phyloP scores from a whole-genome alignment of 179 eudicot genomes.

The Beta corolliflora region DNA sequence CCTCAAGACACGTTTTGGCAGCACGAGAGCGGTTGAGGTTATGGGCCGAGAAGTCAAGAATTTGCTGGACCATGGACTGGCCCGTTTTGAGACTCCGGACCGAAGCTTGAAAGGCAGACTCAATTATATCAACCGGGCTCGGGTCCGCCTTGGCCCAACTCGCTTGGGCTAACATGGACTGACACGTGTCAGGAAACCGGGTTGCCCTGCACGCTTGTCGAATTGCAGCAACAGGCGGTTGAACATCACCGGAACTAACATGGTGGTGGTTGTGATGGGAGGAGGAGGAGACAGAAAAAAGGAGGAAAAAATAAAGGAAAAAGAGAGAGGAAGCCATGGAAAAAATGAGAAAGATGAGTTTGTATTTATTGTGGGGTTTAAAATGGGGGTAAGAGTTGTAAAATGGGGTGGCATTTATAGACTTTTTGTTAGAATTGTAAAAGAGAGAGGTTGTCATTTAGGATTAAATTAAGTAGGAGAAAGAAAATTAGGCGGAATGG shows the following conservation, averaged over 20 bases:
- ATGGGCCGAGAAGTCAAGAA: slow-evolving; percentile 45
- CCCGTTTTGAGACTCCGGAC: slow-evolving; percentile 42
- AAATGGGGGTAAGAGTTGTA: background rate
- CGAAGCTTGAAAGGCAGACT: slow-evolving; percentile 45
- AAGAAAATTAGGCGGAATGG: background rate
- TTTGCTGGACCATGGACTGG: slow-evolving; percentile 45
- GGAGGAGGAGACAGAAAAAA: no score
- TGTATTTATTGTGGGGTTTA: slow-evolving; percentile 8
- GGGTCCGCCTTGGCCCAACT: slow-evolving; percentile 22
- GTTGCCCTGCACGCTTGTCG: slow-evolving; percentile 63
- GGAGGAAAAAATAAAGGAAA: slow-evolving; percentile 44
- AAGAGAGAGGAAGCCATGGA: slow-evolving; percentile 37
- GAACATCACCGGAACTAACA: no score
- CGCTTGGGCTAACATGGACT: slow-evolving; percentile 29
- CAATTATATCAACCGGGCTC: slow-evolving; percentile 37
- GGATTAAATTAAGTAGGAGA: background rate
- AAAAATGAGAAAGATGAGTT: slow-evolving; percentile 17
- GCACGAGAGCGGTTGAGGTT: slow-evolving; percentile 57
- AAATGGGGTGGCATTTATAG: slow-evolving; percentile 10
- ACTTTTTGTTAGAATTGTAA: background rate
- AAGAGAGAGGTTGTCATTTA: slow-evolving; percentile 1
- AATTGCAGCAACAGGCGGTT: slow-evolving; percentile 17
- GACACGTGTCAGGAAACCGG: slow-evolving; percentile 52
- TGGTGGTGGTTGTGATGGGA: slow-evolving; percentile 1
- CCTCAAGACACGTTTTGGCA: slow-evolving; percentile 58